A percentile compares a stretch with the other conserved stretches of the same genome.
Conservation (phyloP, 1,139 yeast genomes). For the Entelexis sorbosivorans region DNA sequence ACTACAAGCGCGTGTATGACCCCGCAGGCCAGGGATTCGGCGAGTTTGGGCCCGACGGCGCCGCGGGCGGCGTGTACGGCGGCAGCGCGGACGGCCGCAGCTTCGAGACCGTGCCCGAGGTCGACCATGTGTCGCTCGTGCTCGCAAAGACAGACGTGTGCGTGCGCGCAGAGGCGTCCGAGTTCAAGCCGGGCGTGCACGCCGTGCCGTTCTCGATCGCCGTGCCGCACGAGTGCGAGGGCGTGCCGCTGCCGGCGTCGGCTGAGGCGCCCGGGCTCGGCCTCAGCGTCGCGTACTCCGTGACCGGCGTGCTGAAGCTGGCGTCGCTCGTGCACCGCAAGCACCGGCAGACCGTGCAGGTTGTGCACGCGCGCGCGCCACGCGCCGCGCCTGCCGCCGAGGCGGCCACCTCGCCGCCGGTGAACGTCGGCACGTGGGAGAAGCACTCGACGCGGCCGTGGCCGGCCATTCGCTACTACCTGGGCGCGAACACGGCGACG, state of each 20-base stretch:
- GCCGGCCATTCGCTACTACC: not conserved
- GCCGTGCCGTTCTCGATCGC: not conserved
- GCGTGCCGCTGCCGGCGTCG: not conserved
- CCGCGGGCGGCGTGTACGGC: not conserved
- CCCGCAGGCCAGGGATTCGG: not conserved
- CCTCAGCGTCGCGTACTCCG: not conserved
- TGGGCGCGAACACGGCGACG: constrained; percentile 2
- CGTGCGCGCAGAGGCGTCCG: not conserved
- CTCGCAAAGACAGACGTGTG: not conserved
- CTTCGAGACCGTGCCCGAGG: not conserved
- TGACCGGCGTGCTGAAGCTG: not conserved
- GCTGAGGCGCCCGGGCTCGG: not conserved
- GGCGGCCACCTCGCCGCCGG: not conserved
- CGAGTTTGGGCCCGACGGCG: not conserved
- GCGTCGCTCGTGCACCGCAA: not conserved
- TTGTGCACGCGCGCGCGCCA: not conserved
- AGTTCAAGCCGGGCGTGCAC: not conserved
- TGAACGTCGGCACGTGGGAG: not conserved
- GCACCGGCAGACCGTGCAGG: not conserved
- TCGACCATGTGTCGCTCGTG: not conserved
- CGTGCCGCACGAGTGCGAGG: not conserved
- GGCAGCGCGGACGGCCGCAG: not conserved
- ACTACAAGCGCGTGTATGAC: not conserved
- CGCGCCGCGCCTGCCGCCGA: not conserved
- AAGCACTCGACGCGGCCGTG: not conserved